These are phyloP conservation scores for Suhomyces ambrosiae DNA, from an alignment of 1,139 yeast species.

Conservation along the genomic window DNA sequence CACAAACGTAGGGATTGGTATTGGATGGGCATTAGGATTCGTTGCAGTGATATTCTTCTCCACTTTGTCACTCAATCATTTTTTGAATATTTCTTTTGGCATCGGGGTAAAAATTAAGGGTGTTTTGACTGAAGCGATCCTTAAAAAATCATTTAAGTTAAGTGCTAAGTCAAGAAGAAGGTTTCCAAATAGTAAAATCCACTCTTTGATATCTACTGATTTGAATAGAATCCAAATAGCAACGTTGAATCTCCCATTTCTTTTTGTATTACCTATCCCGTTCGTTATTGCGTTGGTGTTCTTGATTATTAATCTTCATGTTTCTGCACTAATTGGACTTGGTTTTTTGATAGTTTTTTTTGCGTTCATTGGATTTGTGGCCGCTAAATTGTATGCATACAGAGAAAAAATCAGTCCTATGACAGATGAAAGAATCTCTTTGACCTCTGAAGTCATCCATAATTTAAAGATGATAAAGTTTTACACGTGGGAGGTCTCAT, in stretches of 20 bases:
- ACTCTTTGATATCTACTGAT: constrained; percentile 27
- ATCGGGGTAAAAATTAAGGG: constrained; percentile 16
- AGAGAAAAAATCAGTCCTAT: constrained; percentile 13
- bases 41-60: neutral
- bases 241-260: constrained; percentile 18
- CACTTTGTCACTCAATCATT: constrained; percentile 1
- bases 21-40: constrained; percentile 6
- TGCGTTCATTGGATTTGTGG: constrained; percentile 9
- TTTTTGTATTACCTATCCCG: constrained; percentile 18
- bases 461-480: constrained; percentile 23
- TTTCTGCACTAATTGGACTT: constrained; percentile 31
- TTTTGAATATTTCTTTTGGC: neutral
- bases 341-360: constrained; percentile 30
- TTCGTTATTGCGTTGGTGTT: constrained; percentile 54
- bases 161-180: constrained; percentile 17
- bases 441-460: constrained; percentile 21
- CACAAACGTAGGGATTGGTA: constrained; percentile 1
- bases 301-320: constrained; percentile 32
- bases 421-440: constrained; percentile 21
- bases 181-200: constrained; percentile 21
- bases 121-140: constrained; percentile 21
- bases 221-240: constrained; percentile 24
- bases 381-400: constrained; percentile 18
- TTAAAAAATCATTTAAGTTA: constrained; percentile 22
- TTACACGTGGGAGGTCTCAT: constrained; percentile 24